Evolutionary conservation across 2,329 filamentous ascomycete species (phyloP).

Genomic region (Paracoccidioides brasiliensis): DNA sequence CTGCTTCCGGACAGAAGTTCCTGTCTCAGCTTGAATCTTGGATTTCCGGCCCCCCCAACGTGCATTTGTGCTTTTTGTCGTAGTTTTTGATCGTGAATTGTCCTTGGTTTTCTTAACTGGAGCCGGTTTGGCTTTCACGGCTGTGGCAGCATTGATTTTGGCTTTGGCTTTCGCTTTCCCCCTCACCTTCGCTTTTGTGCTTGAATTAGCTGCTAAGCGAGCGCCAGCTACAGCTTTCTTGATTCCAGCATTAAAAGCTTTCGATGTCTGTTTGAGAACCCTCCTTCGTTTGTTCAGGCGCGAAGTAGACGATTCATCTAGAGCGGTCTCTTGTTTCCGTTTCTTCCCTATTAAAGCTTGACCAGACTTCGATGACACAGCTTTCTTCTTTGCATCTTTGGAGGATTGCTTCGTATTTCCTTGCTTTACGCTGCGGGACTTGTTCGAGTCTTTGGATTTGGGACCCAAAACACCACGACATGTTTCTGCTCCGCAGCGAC

Average conservation of each 20-base stretch:
- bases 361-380: slow-evolving; percentile 2
- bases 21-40: background rate
- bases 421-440: slow-evolving; percentile 13
- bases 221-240: slow-evolving; percentile 20
- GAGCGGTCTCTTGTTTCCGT: slow-evolving; percentile 20
- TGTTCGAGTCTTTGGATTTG: slow-evolving; percentile 37
- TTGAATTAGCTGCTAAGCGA: background rate
- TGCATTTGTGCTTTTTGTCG: background rate
- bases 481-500: slow-evolving; percentile 46
- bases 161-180: background rate
- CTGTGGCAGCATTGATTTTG: background rate
- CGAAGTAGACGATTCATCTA: slow-evolving; percentile 17
- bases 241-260: slow-evolving; percentile 21
- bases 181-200: background rate
- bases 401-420: slow-evolving; percentile 16
- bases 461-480: slow-evolving; percentile 51
- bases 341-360: slow-evolving; percentile 18
- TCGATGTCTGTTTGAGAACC: slow-evolving; percentile 11
- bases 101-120: slow-evolving; percentile 2
- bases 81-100: background rate
- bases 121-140: background rate
- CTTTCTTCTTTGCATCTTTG: slow-evolving; percentile 10
- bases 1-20: background rate
- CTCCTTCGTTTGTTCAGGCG: slow-evolving; percentile 23
- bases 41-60: background rate